Evolutionary conservation across 495 filamentous ascomycete genomes (phyloP), one percentile per base, ranked within the genome.

Genomic region (Penicillium lagena): DNA sequence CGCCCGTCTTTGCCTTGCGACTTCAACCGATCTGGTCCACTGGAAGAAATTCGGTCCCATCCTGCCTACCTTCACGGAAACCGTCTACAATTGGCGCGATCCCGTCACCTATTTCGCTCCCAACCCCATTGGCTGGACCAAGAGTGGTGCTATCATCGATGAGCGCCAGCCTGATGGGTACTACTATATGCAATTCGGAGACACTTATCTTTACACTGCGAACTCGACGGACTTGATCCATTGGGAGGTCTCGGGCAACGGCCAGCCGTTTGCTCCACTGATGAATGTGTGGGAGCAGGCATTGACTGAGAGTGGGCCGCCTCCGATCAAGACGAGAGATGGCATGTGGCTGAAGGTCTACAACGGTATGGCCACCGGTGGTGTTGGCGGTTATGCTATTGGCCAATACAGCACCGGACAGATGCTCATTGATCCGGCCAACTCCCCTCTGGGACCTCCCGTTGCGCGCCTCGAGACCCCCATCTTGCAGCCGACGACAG

Each of bases 121-220:
- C 11, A 17, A 28, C 14, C 29, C 40, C 5, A 9, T 32, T 6
- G 46, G 46, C 7, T 48, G 46, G 46, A 48, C 29, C 34, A 48
- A 48, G 28, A 35, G 29, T 28, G 58, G 58, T 13, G 49, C 58
- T 17, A 61, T 59, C 17, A 14, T 61, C 9, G 22, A 51, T n/a
- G 55, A 59, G 36, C 49, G 27, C 22, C 49, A 50, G 29, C 35
- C 52, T 12, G 45, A 61, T 36, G 58, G 58, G 7, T 29, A 39
- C 15, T 60, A 58, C 37, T 46, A 55, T 35, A 60, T 60, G 55
- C 46, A 52, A 13, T 60, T 42, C 15, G 57, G 55, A 12, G 57
- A 60, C 35, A 46, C 38, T 14, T 52, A 40, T 37, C 44, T 59
- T 22, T 52, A 56, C 36, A 30, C 30, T 14, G 55, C 56, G 1